Base-by-base conservation (phyloP, 768 basidiomycete genomes). In the Daedalea quercina region DNA sequence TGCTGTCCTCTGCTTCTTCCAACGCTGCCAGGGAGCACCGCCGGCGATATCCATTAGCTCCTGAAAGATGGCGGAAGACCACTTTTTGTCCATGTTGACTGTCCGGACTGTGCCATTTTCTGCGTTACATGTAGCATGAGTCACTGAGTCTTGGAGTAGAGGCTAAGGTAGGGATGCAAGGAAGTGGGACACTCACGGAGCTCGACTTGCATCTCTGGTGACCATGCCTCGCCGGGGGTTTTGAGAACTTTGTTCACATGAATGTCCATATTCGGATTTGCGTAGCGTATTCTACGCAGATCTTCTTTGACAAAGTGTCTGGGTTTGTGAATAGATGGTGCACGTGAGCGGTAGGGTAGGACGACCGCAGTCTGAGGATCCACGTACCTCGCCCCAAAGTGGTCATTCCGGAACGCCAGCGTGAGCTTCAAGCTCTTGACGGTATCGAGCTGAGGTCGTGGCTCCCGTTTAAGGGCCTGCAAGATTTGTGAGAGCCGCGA, bases 261-360 rank as follows among this genome's bases (percentile, higher is more conserved):
- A 33, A 92, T 82, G 26, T 77, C 71, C 23, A 91, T 60, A 8
- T 73, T 65, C 0, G 89, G 88, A 60, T 92, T 91, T 1, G 80
- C 84, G 65, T 79, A 90, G 11, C 80, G 84, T 73, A 92, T 86
- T 26, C 86, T 75, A 1, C 86, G 87, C 0, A 92, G 69, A n/a
- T 87, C 76, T 37, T 91, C 82, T 63, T 86, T 87, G 35, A 86
- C 76, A 57, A 92, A 91, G 71, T 89, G 82, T 43, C 90, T 89
- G 53, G 3, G 28, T 11, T 42, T 7, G 17, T 42, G 22, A 33
- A 12, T 45, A 15, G 59, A 23, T 53, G 25, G 47, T 31, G 11
- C 28, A 11, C 22, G n/a, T n/a, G n/a, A n/a, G n/a, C n/a, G n/a
- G 28, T 19, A 24, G 6, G 9, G 22, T 34, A 35, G 25, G 47